Conservation (phyloP, 371 early-diverging fungal genomes). For the Mucor velutinosus region DNA sequence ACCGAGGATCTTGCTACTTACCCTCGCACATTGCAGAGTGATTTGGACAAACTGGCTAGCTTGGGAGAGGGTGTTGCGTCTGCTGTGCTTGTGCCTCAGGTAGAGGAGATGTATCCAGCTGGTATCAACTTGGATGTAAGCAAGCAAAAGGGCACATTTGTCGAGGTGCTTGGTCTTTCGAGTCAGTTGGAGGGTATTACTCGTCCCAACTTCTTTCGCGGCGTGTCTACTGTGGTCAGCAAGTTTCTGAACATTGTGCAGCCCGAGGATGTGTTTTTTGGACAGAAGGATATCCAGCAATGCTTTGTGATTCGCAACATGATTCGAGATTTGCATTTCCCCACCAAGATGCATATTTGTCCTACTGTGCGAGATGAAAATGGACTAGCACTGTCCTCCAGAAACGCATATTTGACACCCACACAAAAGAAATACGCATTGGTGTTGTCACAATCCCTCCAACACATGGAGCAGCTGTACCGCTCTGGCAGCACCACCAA, state of each 20-base stretch:
- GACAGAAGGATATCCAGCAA: slow-evolving; percentile 98
- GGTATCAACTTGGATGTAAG: slow-evolving; percentile 81
- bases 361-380: slow-evolving; percentile 82
- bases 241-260: slow-evolving; percentile 91
- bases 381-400: slow-evolving; percentile 89
- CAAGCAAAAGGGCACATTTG: slow-evolving; percentile 88
- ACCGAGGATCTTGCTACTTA: slow-evolving; percentile 92
- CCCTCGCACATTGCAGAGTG: slow-evolving; percentile 81
- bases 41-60: slow-evolving; percentile 64
- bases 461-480: slow-evolving; percentile 55
- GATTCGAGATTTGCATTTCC: slow-evolving; percentile 85
- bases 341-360: slow-evolving; percentile 73
- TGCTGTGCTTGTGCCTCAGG: slow-evolving; percentile 81
- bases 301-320: slow-evolving; percentile 82
- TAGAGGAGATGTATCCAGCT: slow-evolving; percentile 91
- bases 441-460: slow-evolving; percentile 75
- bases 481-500: slow-evolving; percentile 48
- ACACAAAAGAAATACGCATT: slow-evolving; percentile 78
- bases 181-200: slow-evolving; percentile 92
- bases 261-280: slow-evolving; percentile 88
- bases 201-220: slow-evolving; percentile 97
- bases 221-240: slow-evolving; percentile 94
- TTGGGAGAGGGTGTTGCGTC: slow-evolving; percentile 45
- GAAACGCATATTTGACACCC: slow-evolving; percentile 84
- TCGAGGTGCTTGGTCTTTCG: slow-evolving; percentile 86